Percentiles rank a stretch among this genome's conserved stretches.
Evolutionary conservation across 352 stramenopile genomes (phyloP).

Genomic region (Phytophthora capsici): DNA sequence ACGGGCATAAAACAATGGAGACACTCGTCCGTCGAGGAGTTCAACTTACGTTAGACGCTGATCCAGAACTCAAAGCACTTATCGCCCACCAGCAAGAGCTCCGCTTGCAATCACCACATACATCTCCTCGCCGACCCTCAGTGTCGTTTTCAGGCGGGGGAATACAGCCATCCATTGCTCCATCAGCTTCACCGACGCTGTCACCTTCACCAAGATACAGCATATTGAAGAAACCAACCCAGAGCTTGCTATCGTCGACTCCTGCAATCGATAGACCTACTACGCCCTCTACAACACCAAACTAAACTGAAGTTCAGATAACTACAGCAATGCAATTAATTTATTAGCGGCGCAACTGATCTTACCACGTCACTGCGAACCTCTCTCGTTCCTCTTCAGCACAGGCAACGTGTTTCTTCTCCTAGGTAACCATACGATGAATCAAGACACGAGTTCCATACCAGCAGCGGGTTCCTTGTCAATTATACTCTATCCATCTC

Average conservation of each 20-base stretch:
- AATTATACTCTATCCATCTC: conserved; percentile 77
- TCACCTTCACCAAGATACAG: conserved; percentile 28
- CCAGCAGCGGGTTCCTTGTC: conserved; percentile 25
- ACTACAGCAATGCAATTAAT: conserved; percentile 30
- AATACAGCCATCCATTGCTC: not conserved
- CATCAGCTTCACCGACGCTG: conserved; percentile 10
- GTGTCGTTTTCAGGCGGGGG: conserved; percentile 25
- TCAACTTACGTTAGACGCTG: conserved; percentile 71
- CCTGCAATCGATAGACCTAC: conserved; percentile 7
- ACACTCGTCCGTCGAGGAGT: conserved; percentile 65
- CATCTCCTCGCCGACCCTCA: conserved; percentile 36
- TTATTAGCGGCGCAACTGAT: conserved; percentile 38
- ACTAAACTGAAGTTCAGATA: no score
- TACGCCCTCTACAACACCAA: not conserved
- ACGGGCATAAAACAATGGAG: conserved; percentile 49
- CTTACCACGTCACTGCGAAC: conserved; percentile 23
- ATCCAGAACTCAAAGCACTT: conserved; percentile 59
- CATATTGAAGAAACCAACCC: conserved; percentile 29
- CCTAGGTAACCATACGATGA: conserved; percentile 22
- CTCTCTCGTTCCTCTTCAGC: conserved; percentile 15
- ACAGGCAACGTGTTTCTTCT: conserved; percentile 19
- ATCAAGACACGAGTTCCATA: conserved; percentile 20
- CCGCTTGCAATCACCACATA: conserved; percentile 20
- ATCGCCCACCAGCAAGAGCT: conserved; percentile 55
- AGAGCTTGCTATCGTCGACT: conserved; percentile 1